Percentiles rank a stretch among this genome's conserved stretches.
phyloP scores from a whole-genome alignment of 805 yeast species.

The Yarrowia bubula region DNA sequence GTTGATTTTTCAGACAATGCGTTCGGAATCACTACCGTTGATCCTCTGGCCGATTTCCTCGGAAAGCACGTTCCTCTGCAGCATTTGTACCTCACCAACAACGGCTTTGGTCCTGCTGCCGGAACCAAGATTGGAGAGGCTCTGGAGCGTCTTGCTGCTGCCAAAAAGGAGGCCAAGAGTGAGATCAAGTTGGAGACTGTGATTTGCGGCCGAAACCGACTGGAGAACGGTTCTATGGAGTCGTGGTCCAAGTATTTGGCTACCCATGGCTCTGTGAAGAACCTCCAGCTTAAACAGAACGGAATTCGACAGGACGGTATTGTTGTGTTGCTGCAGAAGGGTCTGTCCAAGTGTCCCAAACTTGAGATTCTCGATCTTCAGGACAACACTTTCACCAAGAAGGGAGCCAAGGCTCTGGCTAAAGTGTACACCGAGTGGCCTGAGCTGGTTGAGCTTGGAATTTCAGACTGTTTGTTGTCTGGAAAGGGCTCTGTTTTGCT shows the following conservation, averaged over 20 bases:
- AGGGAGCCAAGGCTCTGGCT: constrained; percentile 66
- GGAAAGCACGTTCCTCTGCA: constrained; percentile 73
- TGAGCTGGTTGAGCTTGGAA: constrained; percentile 67
- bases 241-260: constrained; percentile 82
- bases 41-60: constrained; percentile 76
- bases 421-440: constrained; percentile 62
- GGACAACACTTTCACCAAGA: constrained; percentile 86
- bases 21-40: constrained; percentile 92
- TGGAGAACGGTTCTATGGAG: constrained; percentile 90
- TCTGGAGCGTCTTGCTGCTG: constrained; percentile 64
- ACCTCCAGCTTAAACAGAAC: constrained; percentile 83
- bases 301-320: constrained; percentile 97
- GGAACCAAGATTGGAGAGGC: constrained; percentile 93
- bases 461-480: constrained; percentile 86
- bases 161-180: constrained; percentile 51
- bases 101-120: constrained; percentile 98
- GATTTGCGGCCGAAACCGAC: constrained; percentile 94
- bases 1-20: constrained; percentile 93
- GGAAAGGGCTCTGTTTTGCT: constrained; percentile 68
- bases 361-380: constrained; percentile 79
- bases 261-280: constrained; percentile 70
- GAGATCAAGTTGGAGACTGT: constrained; percentile 69
- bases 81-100: constrained; percentile 86
- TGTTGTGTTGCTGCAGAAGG: constrained; percentile 65
- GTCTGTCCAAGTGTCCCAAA: constrained; percentile 59